Base-by-base conservation (phyloP, 73 alveolate species). In the Urostyla sp. region DNA sequence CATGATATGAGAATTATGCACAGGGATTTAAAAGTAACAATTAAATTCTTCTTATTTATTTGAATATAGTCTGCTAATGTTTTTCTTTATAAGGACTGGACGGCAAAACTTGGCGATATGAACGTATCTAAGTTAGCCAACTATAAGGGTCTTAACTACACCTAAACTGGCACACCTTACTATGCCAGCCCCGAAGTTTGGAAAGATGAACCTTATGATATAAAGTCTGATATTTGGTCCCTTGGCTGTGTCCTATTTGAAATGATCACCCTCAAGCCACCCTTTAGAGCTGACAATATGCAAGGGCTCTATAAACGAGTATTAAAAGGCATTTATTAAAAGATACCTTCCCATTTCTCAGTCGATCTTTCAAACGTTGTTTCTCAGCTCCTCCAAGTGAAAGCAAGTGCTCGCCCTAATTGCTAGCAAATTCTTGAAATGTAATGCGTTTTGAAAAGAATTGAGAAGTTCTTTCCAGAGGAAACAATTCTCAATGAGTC, bases 131-230 rank as follows among this genome's bases (percentile, higher is more conserved):
- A 94, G 69, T 92, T 94, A 3, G 95, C 96, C 10, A 87, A 94
- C 28, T 66, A 69, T 38, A 87, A 87, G 75, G 96, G 97, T 4
- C 77, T 94, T 26, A 85, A 87, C 36, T 92, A 94, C 61, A 96
- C 99, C 0, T 93, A 94, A 80, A 96, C 99, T 21, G 99, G 99
- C 0, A 96, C 99, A 1, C 99, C 99, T 21, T 96, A 94, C 74
- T 96, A 96, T 88, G 98, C 99, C 11, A 81, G 96, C 28, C 99
- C 99, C 0, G 99, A 96, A 78, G 98, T 96, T 0, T 96, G 99
- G 99, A 96, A 91, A 67, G 99, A 96, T 80, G 90, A 94, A 54
- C 99, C 98, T 30, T 96, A 96, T 84, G 97, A 95, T 46, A 83
- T 94, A 45, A 96, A 96, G 89, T 90, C 97, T 90, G 99, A 96